phyloP scores from a whole-genome alignment of 352 stramenopile species.

The Pythium rishiriense region DNA sequence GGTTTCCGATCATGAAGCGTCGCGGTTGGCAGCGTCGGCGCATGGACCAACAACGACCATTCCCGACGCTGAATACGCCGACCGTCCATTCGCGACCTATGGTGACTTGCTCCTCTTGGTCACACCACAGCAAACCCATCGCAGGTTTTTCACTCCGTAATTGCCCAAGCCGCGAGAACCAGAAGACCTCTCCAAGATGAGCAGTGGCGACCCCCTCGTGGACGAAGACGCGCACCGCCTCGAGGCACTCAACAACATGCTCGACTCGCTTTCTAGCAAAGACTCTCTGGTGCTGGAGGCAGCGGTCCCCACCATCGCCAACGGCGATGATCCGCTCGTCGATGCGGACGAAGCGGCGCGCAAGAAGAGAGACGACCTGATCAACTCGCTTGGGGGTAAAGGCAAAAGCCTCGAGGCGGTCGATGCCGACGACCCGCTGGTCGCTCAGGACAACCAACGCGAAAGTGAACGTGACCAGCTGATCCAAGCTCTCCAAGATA shows the following conservation, averaged over 20 bases:
- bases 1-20: neutral
- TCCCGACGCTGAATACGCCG: neutral
- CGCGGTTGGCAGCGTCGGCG: neutral
- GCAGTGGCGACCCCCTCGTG: constrained; percentile 11
- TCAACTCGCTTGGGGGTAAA: constrained; percentile 16
- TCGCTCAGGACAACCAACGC: neutral
- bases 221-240: constrained; percentile 13
- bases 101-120: neutral
- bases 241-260: constrained; percentile 16
- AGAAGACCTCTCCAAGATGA: neutral
- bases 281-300: neutral
- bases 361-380: constrained; percentile 2
- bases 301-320: neutral
- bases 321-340: constrained; percentile 6
- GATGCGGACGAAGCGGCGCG: neutral
- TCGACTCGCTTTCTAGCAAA: constrained; percentile 10
- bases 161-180: neutral
- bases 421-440: neutral
- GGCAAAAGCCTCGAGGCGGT: neutral
- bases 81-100: neutral
- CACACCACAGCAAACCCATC: too few species aligned
- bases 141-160: neutral
- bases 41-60: neutral
- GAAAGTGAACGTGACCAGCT: neutral
- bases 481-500: neutral